A percentile compares a stretch with the other conserved stretches of the same genome.
Evolutionary conservation across 768 basidiomycete genomes (phyloP).

Genomic region (Lactifluus volemus): DNA sequence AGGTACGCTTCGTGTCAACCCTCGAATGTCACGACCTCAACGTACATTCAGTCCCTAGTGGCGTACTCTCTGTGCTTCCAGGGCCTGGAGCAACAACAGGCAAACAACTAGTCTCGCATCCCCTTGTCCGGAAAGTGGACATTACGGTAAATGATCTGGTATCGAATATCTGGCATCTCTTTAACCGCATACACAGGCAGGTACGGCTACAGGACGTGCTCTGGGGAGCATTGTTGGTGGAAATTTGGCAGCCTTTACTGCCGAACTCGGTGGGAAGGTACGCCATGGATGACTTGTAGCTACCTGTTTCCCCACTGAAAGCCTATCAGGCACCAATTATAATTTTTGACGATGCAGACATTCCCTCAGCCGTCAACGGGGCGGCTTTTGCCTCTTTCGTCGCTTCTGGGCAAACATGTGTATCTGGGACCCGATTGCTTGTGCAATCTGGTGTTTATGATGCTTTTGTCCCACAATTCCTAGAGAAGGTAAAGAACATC

Average conservation of each 20-base stretch:
- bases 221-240: conserved; percentile 65
- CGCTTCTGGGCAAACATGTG: conserved; percentile 84
- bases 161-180: background rate
- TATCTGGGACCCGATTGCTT: conserved; percentile 82
- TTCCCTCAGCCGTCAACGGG: conserved; percentile 70
- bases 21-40: background rate
- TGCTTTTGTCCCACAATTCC: conserved; percentile 50
- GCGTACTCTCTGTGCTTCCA: conserved; percentile 65
- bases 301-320: background rate
- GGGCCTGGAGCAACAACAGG: conserved; percentile 63
- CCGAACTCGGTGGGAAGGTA: conserved; percentile 83
- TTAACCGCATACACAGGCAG: conserved; percentile 40
- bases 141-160: conserved; percentile 49
- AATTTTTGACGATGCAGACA: conserved; percentile 71
- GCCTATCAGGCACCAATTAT: conserved; percentile 61
- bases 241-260: conserved; percentile 69
- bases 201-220: conserved; percentile 66
- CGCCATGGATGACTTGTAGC: background rate
- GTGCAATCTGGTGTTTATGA: conserved; percentile 65
- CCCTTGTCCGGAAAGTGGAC: conserved; percentile 70
- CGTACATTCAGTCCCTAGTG: conserved; percentile 52
- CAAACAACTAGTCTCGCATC: conserved; percentile 53
- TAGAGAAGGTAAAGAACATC: conserved; percentile 56
- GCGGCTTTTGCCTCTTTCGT: conserved; percentile 77
- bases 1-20: conserved; percentile 31